Conservation (phyloP, 2,329 filamentous ascomycete species). For the Purpureocillium takamizusanense region DNA sequence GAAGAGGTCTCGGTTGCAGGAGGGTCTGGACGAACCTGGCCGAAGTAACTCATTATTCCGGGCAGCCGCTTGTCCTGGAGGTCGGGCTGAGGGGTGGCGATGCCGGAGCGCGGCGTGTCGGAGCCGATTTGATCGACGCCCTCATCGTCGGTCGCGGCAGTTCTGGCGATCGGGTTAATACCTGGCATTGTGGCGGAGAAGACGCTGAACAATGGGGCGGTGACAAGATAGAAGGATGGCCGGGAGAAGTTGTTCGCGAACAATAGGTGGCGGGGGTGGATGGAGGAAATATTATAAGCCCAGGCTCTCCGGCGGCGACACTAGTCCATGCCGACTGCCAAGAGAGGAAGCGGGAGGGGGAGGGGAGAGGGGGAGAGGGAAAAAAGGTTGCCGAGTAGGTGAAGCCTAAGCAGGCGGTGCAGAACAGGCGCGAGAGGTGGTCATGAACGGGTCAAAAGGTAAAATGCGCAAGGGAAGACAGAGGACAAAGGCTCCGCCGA, state of each 20-base stretch:
- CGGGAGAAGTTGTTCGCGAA: slow-evolving; percentile 9
- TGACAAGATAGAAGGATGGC: slow-evolving; percentile 12
- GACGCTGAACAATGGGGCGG: slow-evolving; percentile 4
- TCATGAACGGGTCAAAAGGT: not conserved
- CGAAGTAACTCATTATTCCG: slow-evolving; percentile 95
- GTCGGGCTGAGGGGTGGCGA: slow-evolving; percentile 90
- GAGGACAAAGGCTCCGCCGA: not conserved
- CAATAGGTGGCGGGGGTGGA: not conserved
- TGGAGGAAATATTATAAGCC: not conserved
- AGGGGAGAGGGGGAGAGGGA: slow-evolving; percentile 12
- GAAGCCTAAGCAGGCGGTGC: not conserved
- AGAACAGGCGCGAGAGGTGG: slow-evolving; percentile 4
- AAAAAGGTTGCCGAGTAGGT: not conserved
- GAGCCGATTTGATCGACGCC: slow-evolving; percentile 69
- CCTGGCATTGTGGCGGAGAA: slow-evolving; percentile 28
- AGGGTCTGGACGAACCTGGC: slow-evolving; percentile 94
- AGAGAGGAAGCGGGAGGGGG: slow-evolving; percentile 18
- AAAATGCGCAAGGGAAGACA: too few relatives aligned
- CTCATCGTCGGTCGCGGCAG: slow-evolving; percentile 57
- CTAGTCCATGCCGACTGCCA: slow-evolving; percentile 32
- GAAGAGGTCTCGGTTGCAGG: slow-evolving; percentile 34
- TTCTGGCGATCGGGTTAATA: slow-evolving; percentile 47
- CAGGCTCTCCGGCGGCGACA: slow-evolving; percentile 14
- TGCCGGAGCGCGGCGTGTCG: slow-evolving; percentile 80
- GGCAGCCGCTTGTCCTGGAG: slow-evolving; percentile 90